A percentile compares a stretch with the other conserved stretches of the same genome.
phyloP scores from a whole-genome alignment of 1,284 basidiomycete genomes.

The Ceratobasidium sp. region DNA sequence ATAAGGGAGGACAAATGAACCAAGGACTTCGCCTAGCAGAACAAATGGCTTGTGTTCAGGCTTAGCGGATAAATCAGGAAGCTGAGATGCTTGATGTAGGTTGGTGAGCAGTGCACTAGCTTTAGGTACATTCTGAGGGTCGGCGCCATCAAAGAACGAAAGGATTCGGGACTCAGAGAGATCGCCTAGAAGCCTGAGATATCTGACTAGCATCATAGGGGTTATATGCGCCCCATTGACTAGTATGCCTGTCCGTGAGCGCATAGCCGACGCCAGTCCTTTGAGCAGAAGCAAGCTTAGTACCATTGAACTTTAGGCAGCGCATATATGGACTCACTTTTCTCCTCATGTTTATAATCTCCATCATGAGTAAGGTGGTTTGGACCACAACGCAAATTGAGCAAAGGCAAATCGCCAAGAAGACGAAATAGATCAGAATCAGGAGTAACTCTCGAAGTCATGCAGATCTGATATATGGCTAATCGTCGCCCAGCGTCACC shows the following conservation, averaged over 20 bases:
- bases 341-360: constrained; percentile 34
- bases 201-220: constrained; percentile 1
- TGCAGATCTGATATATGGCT: constrained; percentile 19
- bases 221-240: constrained; percentile 21
- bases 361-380: constrained; percentile 23
- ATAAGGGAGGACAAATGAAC: neutral
- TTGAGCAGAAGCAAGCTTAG: neutral
- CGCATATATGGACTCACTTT: constrained; percentile 15
- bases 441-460: neutral
- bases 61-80: neutral
- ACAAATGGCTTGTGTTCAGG: constrained; percentile 7
- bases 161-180: neutral
- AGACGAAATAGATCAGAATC: neutral
- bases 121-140: constrained; percentile 28
- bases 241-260: constrained; percentile 8
- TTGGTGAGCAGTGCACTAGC: constrained; percentile 4
- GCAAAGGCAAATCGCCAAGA: neutral
- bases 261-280: constrained; percentile 15
- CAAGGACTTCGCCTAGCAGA: neutral
- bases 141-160: constrained; percentile 1
- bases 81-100: constrained; percentile 7
- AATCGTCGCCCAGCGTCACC: constrained; percentile 1
- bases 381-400: constrained; percentile 7
- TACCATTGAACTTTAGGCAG: neutral
- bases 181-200: neutral